These are phyloP conservation scores for Penicillium paxilli DNA, from an alignment of 495 filamentous ascomycete species.

Conservation along the genomic window DNA sequence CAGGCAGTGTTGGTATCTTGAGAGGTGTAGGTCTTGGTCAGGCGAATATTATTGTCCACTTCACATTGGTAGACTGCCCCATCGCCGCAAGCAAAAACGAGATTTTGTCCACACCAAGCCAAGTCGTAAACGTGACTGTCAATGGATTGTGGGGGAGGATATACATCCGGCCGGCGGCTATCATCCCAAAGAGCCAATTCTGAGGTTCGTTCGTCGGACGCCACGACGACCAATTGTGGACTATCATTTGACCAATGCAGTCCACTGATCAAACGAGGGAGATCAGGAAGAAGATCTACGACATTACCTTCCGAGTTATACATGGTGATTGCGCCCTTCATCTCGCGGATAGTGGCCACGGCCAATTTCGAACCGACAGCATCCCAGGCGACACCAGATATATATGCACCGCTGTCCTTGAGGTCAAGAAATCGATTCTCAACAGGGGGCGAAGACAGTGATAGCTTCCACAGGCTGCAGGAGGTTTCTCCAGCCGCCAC, in stretches of 20 bases:
- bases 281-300: constrained; percentile 48
- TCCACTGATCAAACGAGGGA: constrained; percentile 45
- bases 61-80: constrained; percentile 45
- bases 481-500: constrained; percentile 75
- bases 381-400: constrained; percentile 70
- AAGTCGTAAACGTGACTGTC: constrained; percentile 41
- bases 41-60: constrained; percentile 39
- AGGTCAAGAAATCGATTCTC: constrained; percentile 40
- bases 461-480: constrained; percentile 77
- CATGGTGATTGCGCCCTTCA: constrained; percentile 64
- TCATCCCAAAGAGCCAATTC: constrained; percentile 51
- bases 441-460: constrained; percentile 35
- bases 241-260: constrained; percentile 41
- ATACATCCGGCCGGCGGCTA: constrained; percentile 40
- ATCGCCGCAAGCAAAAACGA: constrained; percentile 42
- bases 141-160: constrained; percentile 38
- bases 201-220: constrained; percentile 40
- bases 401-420: constrained; percentile 35
- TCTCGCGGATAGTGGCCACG: constrained; percentile 63
- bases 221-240: constrained; percentile 43
- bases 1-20: constrained; percentile 29
- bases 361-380: constrained; percentile 65
- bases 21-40: constrained; percentile 37
- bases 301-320: constrained; percentile 63
- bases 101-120: constrained; percentile 34